Conservation (phyloP, 1,284 basidiomycete genomes). For the Microbotryum violaceum region DNA sequence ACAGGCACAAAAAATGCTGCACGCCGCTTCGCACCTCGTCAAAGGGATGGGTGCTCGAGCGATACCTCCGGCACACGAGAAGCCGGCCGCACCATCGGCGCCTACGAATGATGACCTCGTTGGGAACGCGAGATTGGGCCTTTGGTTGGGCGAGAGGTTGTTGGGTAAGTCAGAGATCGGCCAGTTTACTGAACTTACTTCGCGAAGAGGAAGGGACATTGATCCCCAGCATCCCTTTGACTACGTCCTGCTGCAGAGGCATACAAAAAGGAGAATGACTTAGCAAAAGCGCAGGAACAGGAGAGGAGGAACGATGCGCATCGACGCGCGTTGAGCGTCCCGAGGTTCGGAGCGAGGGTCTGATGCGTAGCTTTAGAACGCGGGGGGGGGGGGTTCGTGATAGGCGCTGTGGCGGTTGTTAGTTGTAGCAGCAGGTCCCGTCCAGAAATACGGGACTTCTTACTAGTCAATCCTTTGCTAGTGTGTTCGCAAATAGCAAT, state of each 20-base stretch:
- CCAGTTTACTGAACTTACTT: too few relatives aligned
- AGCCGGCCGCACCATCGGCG: neutral
- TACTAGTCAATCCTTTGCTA: too few relatives aligned
- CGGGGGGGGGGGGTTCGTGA: too few relatives aligned
- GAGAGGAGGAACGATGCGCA: conserved; percentile 1
- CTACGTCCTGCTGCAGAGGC: neutral
- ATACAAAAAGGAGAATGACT: neutral
- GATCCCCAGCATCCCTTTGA: neutral
- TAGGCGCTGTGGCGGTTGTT: too few relatives aligned
- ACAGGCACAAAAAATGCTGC: conserved; percentile 15
- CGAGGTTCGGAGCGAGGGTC: too few relatives aligned
- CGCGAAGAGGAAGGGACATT: neutral
- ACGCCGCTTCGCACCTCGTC: conserved; percentile 3
- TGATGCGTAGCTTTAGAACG: too few relatives aligned
- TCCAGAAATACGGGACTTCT: too few relatives aligned
- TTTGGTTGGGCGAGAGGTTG: conserved; percentile 8
- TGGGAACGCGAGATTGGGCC: conserved; percentile 7
- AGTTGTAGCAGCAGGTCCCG: too few relatives aligned
- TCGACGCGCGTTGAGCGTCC: neutral
- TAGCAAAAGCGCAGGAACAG: conserved; percentile 1
- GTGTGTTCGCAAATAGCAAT: too few relatives aligned
- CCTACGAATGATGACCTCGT: neutral
- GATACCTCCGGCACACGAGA: neutral
- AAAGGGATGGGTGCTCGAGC: conserved; percentile 1
- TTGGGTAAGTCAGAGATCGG: neutral